Evolutionary conservation across 2,329 filamentous ascomycete species (phyloP), one percentile per base, ranked within the genome.

Genomic region (Ascosphaera pollenicola): DNA sequence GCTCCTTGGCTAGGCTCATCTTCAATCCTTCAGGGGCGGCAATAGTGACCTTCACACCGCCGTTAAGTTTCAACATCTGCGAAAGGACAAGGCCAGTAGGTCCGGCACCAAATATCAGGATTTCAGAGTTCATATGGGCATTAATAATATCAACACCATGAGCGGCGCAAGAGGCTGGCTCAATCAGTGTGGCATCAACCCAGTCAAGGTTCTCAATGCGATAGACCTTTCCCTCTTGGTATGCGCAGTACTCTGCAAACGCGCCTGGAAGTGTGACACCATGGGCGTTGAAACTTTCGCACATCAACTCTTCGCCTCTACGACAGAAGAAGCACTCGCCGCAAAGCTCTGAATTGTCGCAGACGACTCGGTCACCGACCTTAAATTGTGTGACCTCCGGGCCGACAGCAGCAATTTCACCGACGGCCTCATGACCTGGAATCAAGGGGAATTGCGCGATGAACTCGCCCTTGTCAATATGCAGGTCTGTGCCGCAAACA

Each of bases 311-410:
- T 51, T 79, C 66, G 39, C 75, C 74, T 41, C 73, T 69, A 45
- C 71, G 69, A 60, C 76, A 81, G 61, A 79, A 78, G 64, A 77
- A 78, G 60, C 76, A 81, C 55, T 75, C 68, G 37, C 69, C 70
- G 56, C 76, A 81, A 35, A 78, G 67, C 53, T 79, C 59, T 3
- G 59, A 64, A 51, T 61, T 61, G 45, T 60, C 58, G 7, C 58
- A 71, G 41, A 69, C 70, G 26, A 79, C 73, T 36, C 72, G 68
- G 48, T 77, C 71, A 40, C 73, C 73, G 40, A 78, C 50, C 38
- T 64, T 49, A 55, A 78, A 72, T 35, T 62, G 65, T 47, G 66
- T 69, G 45, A 77, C 72, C 46, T 70, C 65, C 44, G 62, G 62
- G 37, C 69, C 69, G 31, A 70, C 51, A 10, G 64, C 70, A 24